Conservation (phyloP, 495 filamentous ascomycete genomes). For the Amphirosellinia nigrospora region DNA sequence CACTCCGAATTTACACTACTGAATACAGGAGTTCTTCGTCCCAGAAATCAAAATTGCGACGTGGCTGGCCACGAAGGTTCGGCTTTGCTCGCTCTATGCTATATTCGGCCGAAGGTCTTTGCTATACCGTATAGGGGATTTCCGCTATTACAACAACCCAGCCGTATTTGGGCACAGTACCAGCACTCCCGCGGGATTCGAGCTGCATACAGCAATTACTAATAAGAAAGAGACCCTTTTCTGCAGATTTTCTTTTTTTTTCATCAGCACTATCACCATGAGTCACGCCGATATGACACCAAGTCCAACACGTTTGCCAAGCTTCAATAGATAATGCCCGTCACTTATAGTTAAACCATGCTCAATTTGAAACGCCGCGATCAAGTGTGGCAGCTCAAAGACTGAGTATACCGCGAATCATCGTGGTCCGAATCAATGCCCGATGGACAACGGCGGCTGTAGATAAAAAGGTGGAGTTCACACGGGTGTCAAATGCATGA, state of each 20-base stretch:
- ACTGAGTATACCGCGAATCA: neutral
- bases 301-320: neutral
- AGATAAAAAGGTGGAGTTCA: constrained; percentile 9
- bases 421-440: neutral
- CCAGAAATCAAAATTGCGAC: neutral
- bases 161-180: too few species aligned
- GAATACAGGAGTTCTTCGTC: neutral
- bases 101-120: neutral
- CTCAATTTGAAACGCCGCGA: neutral
- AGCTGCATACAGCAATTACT: neutral
- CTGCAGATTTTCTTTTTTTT: neutral
- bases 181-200: neutral
- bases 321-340: too few species aligned
- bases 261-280: neutral
- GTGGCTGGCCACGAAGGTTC: neutral
- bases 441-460: neutral
- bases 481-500: neutral
- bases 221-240: neutral
- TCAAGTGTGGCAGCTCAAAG: neutral
- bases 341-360: too few species aligned
- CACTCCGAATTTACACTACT: neutral
- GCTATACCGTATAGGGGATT: neutral
- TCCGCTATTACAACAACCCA: neutral
- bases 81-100: neutral
- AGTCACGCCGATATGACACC: neutral